Evolutionary conservation across 2,329 filamentous ascomycete species (phyloP).

Genomic region (Tolypocladium guangdongense): DNA sequence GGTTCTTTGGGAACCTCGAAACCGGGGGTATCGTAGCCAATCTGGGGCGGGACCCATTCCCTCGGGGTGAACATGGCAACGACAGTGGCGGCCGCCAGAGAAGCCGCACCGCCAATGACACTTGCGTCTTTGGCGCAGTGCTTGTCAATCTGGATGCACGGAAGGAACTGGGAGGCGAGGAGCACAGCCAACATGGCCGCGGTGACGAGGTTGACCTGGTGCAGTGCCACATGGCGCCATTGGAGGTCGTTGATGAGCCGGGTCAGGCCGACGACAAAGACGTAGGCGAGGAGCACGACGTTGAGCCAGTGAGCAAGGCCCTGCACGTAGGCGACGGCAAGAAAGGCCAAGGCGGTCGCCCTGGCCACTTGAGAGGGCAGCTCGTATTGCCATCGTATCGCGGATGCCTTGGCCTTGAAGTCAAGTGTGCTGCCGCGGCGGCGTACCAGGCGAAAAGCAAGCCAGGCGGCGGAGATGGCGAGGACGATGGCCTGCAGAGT

Average conservation of each 20-base stretch:
- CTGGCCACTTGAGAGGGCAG: constrained; percentile 29
- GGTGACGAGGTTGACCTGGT: constrained; percentile 37
- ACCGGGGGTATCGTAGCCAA: constrained; percentile 26
- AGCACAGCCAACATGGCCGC: constrained; percentile 25
- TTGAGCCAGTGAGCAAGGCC: constrained; percentile 25
- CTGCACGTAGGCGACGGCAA: constrained; percentile 23
- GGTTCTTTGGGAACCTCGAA: constrained; percentile 27
- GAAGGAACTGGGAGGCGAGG: constrained; percentile 26
- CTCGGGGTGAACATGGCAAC: constrained; percentile 35
- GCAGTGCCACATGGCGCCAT: constrained; percentile 35
- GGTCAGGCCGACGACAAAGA: constrained; percentile 31
- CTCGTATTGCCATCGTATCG: constrained; percentile 31
- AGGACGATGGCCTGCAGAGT: constrained; percentile 27
- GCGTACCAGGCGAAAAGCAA: constrained; percentile 21
- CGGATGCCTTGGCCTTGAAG: constrained; percentile 22
- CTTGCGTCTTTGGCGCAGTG: constrained; percentile 17
- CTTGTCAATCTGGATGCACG: constrained; percentile 28
- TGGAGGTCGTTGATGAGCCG: constrained; percentile 28
- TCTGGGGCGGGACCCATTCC: constrained; percentile 36
- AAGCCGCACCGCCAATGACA: constrained; percentile 22
- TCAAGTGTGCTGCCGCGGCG: constrained; percentile 15
- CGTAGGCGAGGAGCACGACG: constrained; percentile 25
- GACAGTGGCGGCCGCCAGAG: constrained; percentile 24
- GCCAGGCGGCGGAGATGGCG: constrained; percentile 23
- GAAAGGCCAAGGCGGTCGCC: constrained; percentile 26